A percentile compares a stretch with the other conserved stretches of the same genome.
Evolutionary conservation across 2,329 filamentous ascomycete species (phyloP).

Genomic region (Neophaeococcomyces aloes): DNA sequence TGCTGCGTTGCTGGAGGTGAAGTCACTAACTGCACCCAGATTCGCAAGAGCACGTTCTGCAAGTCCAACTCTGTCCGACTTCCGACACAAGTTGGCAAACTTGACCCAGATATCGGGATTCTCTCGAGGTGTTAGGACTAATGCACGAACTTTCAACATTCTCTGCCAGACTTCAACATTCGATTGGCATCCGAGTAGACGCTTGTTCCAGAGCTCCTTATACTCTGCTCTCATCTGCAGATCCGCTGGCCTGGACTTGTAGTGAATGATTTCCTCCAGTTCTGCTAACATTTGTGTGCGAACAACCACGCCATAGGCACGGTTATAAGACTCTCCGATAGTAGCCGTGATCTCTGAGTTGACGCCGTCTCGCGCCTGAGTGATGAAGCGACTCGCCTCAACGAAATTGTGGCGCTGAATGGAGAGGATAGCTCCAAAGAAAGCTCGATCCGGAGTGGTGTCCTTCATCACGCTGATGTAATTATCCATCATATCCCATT

Average conservation of each 20-base stretch:
- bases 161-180: constrained; percentile 98
- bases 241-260: constrained; percentile 78
- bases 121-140: constrained; percentile 84
- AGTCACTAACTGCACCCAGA: constrained; percentile 54
- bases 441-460: constrained; percentile 84
- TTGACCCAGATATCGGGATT: constrained; percentile 99
- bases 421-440: constrained; percentile 92
- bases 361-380: constrained; percentile 81
- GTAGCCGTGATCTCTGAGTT: constrained; percentile 93
- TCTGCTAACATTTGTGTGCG: constrained; percentile 98
- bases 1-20: constrained; percentile 27
- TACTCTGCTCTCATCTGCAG: constrained; percentile 81
- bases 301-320: constrained; percentile 95
- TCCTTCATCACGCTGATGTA: constrained; percentile 94
- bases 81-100: constrained; percentile 94
- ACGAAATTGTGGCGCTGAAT: constrained; percentile 94
- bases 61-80: constrained; percentile 85
- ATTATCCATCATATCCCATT: constrained; percentile 97
- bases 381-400: constrained; percentile 78
- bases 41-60: constrained; percentile 91
- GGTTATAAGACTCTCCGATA: constrained; percentile 96
- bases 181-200: constrained; percentile 86
- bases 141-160: constrained; percentile 85
- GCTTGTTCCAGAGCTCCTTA: constrained; percentile 89
- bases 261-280: constrained; percentile 92